These are phyloP conservation scores for Perkinsus olseni DNA, from an alignment of 169 alveolate genomes.

Conservation along the genomic window DNA sequence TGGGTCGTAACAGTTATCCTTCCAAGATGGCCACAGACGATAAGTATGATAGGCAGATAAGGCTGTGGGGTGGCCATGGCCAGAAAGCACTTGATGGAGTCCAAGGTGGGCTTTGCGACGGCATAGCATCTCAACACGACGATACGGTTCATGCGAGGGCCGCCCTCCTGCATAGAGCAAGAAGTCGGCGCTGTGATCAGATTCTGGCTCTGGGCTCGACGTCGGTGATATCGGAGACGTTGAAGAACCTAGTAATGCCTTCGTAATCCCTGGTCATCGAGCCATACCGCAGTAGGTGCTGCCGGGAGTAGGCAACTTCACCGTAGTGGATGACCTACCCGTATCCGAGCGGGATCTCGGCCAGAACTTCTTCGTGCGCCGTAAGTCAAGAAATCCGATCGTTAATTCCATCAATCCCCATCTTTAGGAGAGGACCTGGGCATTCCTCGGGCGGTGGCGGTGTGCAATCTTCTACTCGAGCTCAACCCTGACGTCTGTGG, in stretches of 20 bases:
- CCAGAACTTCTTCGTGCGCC: slow-evolving; percentile 53
- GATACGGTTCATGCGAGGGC: no score
- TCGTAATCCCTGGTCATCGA: background rate
- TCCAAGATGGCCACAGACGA: slow-evolving; percentile 49
- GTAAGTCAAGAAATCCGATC: background rate
- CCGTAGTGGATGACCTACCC: slow-evolving; percentile 51
- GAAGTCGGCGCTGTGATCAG: no score
- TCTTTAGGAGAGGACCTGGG: slow-evolving; percentile 39
- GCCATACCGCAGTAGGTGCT: slow-evolving; percentile 20
- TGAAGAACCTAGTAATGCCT: slow-evolving; percentile 45
- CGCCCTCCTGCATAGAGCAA: no score
- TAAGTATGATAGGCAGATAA: slow-evolving; percentile 66
- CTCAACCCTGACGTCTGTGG: slow-evolving; percentile 71
- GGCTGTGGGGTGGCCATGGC: slow-evolving; percentile 75
- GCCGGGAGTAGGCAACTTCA: slow-evolving; percentile 63
- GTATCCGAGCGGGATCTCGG: slow-evolving; percentile 58
- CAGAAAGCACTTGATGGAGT: slow-evolving; percentile 41
- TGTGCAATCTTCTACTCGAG: slow-evolving; percentile 49
- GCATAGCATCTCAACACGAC: no score
- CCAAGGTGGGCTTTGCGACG: background rate
- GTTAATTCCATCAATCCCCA: no score
- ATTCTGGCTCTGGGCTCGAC: slow-evolving; percentile 49
- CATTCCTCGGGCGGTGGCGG: slow-evolving; percentile 49
- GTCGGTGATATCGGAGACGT: slow-evolving; percentile 55
- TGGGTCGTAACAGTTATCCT: no score